Conservation (phyloP, 164 flowering plant genomes). For the Hamamelis virginiana region DNA sequence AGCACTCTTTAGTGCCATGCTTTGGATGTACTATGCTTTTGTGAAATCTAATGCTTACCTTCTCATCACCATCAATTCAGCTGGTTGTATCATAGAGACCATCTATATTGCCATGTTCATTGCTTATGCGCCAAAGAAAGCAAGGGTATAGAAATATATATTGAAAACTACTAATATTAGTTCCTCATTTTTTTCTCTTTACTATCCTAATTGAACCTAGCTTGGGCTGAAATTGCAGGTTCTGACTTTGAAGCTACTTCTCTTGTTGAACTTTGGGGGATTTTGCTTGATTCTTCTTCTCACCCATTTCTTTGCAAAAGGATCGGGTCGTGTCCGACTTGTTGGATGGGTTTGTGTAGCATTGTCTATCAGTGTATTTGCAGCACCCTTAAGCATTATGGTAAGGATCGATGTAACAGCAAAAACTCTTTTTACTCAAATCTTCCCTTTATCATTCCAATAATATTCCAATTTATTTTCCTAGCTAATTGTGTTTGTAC, state of each 20-base stretch:
- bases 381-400: constrained; percentile 56
- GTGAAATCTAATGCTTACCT: constrained; percentile 31
- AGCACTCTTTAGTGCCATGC: constrained; percentile 47
- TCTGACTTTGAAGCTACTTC: constrained; percentile 7
- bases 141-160: neutral
- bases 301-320: constrained; percentile 24
- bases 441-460: too few relatives aligned
- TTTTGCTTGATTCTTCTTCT: constrained; percentile 19
- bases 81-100: constrained; percentile 43
- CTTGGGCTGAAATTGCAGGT: neutral
- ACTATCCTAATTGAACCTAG: neutral
- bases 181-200: neutral
- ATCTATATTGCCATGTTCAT: constrained; percentile 4
- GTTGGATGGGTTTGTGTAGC: constrained; percentile 52
- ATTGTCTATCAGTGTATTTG: constrained; percentile 40
- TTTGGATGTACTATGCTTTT: constrained; percentile 52
- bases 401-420: constrained; percentile 21
- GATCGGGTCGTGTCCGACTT: constrained; percentile 19
- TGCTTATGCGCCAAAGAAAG: constrained; percentile 3
- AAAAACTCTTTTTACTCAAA: neutral
- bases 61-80: constrained; percentile 42
- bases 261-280: constrained; percentile 26
- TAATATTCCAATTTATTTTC: too few relatives aligned
- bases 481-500: too few relatives aligned
- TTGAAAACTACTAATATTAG: too few relatives aligned